Evolutionary conservation across 225 moss, liverwort and hornwort species (phyloP).

Genomic region (Neckera pumila): DNA sequence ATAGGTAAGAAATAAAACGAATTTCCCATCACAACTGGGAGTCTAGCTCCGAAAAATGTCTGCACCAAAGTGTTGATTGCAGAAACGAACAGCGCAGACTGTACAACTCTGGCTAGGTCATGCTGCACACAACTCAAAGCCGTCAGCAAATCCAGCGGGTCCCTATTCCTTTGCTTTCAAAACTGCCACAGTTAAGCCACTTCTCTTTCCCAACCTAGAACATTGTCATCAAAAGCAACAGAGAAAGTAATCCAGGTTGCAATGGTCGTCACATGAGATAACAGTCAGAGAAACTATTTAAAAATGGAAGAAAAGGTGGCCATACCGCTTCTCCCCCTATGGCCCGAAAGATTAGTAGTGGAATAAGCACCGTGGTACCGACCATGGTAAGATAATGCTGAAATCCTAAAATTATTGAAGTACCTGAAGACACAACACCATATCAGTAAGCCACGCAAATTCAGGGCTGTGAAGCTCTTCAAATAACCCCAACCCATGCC

Average conservation of each 20-base stretch:
- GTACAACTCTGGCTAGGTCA: slow-evolving; percentile 57
- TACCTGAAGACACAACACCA: background rate
- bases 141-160: background rate
- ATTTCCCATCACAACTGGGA: slow-evolving; percentile 76
- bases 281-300: background rate
- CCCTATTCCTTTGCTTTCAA: too few relatives aligned
- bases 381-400: slow-evolving; percentile 44
- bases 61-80: slow-evolving; percentile 73
- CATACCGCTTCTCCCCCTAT: slow-evolving; percentile 27
- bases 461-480: background rate
- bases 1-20: slow-evolving; percentile 75
- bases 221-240: background rate
- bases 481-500: background rate
- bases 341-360: slow-evolving; percentile 17
- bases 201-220: background rate
- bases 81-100: slow-evolving; percentile 66
- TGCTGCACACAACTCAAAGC: slow-evolving; percentile 25
- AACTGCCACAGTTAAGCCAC: background rate
- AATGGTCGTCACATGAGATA: background rate
- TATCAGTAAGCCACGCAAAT: background rate
- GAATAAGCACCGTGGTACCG: slow-evolving; percentile 42
- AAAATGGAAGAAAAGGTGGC: background rate
- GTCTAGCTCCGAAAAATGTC: slow-evolving; percentile 61
- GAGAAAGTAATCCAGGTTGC: background rate
- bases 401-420: slow-evolving; percentile 31